Base-by-base conservation (phyloP, 1,139 yeast species). In the Nakaseomyces kungkrabaensis region DNA sequence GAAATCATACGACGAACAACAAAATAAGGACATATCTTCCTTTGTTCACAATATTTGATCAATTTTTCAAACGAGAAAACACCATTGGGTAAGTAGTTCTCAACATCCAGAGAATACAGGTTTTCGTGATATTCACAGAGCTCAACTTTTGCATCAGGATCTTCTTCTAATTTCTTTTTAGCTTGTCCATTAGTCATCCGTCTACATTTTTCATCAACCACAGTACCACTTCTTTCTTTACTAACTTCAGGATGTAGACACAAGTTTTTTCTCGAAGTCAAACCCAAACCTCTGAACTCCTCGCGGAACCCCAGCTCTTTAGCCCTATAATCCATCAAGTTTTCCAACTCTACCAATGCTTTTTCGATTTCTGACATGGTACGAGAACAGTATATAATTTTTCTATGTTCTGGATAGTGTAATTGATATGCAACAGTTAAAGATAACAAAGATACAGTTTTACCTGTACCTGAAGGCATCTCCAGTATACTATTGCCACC, bases 391-490 rank as follows among this genome's bases (percentile, higher is more conserved):
- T 92, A 92, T 5, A 92, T 87, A 58, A 92, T 81, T 72, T 92
- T 92, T 43, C 98, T 73, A 60, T 88, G 96, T 62, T 92, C 97
- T 5, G 97, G 96, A 66, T 89, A 89, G 68, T 81, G 86, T 86
- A 87, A 82, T 65, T 92, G 99, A 67, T 92, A 94, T 8, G 98
- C 96, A 47, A 92, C 88, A 0, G 97, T 88, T 43, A 92, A 70
- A 0, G 97, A 88, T 43, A 92, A 73, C 63, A 92, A 74, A 1
- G 97, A 89, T 4, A 92, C 86, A 40, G 99, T 92, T 66, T 92
- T 92, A 43, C 99, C 99, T 4, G 99, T 92, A 2, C 99, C 99
- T n/a, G 99, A 92, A 60, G 99, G 99, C 99, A 92, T 92, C 71
- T 92, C 99, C 63, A 92, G 69, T 50, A 92, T 90, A 70, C 97